A percentile compares a stretch with the other conserved stretches of the same genome.
phyloP scores from a whole-genome alignment of 768 basidiomycete species.

The Amanita muscaria region DNA sequence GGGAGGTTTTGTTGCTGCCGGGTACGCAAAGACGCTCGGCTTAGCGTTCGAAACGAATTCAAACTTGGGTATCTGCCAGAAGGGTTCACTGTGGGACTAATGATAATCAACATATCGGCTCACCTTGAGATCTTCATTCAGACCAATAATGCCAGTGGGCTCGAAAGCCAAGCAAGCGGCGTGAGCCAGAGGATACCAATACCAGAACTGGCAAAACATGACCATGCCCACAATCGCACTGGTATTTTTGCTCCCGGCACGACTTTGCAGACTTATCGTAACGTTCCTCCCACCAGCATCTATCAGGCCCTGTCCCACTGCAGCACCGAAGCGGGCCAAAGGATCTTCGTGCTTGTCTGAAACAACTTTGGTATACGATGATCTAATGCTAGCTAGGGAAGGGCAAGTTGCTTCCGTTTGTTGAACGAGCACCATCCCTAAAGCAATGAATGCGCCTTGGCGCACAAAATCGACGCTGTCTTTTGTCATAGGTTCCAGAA shows the following conservation, averaged over 20 bases:
- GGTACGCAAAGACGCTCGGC: conserved; percentile 91
- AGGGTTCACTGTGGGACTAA: conserved; percentile 11
- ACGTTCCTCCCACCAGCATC: conserved; percentile 97
- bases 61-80: conserved; percentile 79
- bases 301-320: conserved; percentile 92
- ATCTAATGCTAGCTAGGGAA: conserved; percentile 69
- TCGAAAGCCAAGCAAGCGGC: conserved; percentile 89
- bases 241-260: conserved; percentile 88
- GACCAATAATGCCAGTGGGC: conserved; percentile 90
- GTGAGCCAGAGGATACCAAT: conserved; percentile 98
- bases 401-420: conserved; percentile 89
- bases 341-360: conserved; percentile 98
- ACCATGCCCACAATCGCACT: conserved; percentile 97
- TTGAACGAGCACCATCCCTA: conserved; percentile 95
- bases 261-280: conserved; percentile 88
- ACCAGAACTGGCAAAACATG: conserved; percentile 99
- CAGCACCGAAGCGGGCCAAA: conserved; percentile 96
- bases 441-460: conserved; percentile 91
- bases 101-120: background rate
- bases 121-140: conserved; percentile 82
- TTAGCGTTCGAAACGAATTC: conserved; percentile 85
- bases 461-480: conserved; percentile 98
- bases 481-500: conserved; percentile 96
- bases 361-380: conserved; percentile 84
- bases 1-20: conserved; percentile 74